Conservation (phyloP, 2,329 filamentous ascomycete species). For the Arthroderma sp. region DNA sequence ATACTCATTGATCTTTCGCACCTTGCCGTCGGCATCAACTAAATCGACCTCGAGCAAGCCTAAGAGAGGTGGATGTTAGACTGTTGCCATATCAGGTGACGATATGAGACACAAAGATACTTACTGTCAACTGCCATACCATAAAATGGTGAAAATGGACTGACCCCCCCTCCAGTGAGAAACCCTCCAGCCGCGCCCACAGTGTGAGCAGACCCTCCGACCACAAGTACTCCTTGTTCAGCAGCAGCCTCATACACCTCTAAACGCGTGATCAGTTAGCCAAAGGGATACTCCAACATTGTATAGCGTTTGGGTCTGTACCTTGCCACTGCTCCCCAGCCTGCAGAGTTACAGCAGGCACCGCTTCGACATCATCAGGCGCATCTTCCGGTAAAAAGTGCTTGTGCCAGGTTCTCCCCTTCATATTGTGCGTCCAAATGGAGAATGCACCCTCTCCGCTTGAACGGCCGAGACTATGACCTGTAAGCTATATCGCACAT, state of each 20-base stretch:
- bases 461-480: conserved; percentile 14
- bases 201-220: conserved; percentile 15
- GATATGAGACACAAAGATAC: background rate
- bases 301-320: conserved; percentile 2
- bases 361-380: conserved; percentile 8
- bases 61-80: background rate
- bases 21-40: conserved; percentile 13
- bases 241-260: conserved; percentile 16
- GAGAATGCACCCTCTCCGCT: conserved; percentile 15
- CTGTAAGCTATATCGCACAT: background rate
- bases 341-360: conserved; percentile 16
- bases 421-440: conserved; percentile 19
- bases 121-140: conserved; percentile 18
- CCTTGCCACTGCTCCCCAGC: conserved; percentile 18
- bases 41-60: conserved; percentile 15
- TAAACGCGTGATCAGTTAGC: conserved; percentile 1
- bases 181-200: conserved; percentile 18
- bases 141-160: conserved; percentile 16
- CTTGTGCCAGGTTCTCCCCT: conserved; percentile 15
- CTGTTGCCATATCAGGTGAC: no score
- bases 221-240: conserved; percentile 14
- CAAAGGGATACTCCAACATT: background rate
- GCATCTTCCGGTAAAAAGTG: conserved; percentile 13
- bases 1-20: conserved; percentile 14
- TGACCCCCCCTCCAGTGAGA: conserved; percentile 17